Conservation (phyloP, 371 early-diverging fungal genomes). For the Coemansia sp. region DNA sequence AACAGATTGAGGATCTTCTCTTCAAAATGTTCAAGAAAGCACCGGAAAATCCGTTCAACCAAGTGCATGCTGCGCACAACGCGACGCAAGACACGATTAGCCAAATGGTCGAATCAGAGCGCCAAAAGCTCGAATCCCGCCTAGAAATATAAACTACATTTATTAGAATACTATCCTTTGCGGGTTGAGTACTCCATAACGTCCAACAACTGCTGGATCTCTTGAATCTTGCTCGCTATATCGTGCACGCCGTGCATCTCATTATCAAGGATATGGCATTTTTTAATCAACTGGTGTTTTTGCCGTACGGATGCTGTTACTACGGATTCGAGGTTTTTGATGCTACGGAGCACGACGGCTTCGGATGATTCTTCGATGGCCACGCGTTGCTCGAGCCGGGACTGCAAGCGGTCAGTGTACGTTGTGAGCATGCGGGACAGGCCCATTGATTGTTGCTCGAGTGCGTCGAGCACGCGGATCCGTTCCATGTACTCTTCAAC, state of each 20-base stretch:
- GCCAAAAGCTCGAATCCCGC: conserved; percentile 22
- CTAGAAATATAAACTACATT: conserved; percentile 19
- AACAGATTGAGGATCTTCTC: conserved; percentile 71
- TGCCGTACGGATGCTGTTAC: conserved; percentile 24
- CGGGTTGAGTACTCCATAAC: conserved; percentile 31
- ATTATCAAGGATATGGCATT: conserved; percentile 22
- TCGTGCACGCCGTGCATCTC: conserved; percentile 23
- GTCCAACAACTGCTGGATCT: conserved; percentile 38
- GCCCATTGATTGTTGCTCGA: conserved; percentile 49
- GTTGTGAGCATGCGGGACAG: conserved; percentile 47
- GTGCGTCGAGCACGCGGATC: conserved; percentile 40
- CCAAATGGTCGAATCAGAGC: conserved; percentile 45
- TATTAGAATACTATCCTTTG: background rate
- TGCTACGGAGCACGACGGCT: conserved; percentile 26
- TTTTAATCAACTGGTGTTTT: conserved; percentile 15
- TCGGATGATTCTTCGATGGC: conserved; percentile 27
- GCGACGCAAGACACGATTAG: conserved; percentile 62
- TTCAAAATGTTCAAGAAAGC: conserved; percentile 77
- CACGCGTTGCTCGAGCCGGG: conserved; percentile 38
- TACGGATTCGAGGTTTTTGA: conserved; percentile 15
- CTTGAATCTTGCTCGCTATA: conserved; percentile 15
- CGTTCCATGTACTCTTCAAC: conserved; percentile 48
- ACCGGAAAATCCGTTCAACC: conserved; percentile 85
- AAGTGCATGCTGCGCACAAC: conserved; percentile 68
- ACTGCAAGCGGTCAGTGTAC: conserved; percentile 43